A percentile compares a stretch with the other conserved stretches of the same genome.
phyloP scores from a whole-genome alignment of 1,139 yeast genomes.

The Tardiomyces blankii region DNA sequence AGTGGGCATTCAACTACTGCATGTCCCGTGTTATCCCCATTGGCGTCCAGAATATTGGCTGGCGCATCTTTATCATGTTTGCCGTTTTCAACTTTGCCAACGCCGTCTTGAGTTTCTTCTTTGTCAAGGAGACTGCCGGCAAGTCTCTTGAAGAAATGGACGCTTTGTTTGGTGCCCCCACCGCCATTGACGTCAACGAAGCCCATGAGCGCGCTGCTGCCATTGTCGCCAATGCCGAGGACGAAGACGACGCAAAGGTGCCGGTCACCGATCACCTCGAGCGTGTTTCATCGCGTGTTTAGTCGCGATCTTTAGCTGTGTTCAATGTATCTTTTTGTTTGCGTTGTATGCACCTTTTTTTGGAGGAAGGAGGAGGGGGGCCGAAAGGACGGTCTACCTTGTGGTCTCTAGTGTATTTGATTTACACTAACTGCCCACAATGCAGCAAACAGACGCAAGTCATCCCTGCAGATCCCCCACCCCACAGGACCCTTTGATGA shows the following conservation, averaged over 20 bases:
- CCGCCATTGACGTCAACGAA: constrained; percentile 1
- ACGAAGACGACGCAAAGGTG: not conserved
- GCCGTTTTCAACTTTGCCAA: constrained; percentile 9
- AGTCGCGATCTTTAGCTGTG: too few relatives aligned
- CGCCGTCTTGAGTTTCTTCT: constrained; percentile 35
- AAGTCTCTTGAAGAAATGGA: constrained; percentile 57
- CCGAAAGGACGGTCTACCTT: too few relatives aligned
- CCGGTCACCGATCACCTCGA: too few relatives aligned
- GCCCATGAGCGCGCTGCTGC: not conserved
- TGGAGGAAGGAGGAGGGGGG: too few relatives aligned
- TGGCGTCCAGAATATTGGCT: constrained; percentile 5
- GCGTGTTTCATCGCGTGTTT: too few relatives aligned
- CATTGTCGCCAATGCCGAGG: not conserved
- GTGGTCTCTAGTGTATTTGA: too few relatives aligned
- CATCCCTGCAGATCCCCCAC: too few relatives aligned
- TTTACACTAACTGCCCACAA: too few relatives aligned
- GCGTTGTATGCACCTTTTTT: too few relatives aligned
- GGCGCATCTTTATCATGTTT: constrained; percentile 8
- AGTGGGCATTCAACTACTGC: constrained; percentile 33
- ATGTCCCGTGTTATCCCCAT: constrained; percentile 15
- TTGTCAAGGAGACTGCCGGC: constrained; percentile 56
- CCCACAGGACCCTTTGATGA: too few relatives aligned
- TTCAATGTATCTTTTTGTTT: too few relatives aligned
- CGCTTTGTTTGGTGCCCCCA: constrained; percentile 31
- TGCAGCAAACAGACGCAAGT: too few relatives aligned